Evolutionary conservation across 805 yeast genomes (phyloP).

Genomic region (Sporopachydermia quercuum): DNA sequence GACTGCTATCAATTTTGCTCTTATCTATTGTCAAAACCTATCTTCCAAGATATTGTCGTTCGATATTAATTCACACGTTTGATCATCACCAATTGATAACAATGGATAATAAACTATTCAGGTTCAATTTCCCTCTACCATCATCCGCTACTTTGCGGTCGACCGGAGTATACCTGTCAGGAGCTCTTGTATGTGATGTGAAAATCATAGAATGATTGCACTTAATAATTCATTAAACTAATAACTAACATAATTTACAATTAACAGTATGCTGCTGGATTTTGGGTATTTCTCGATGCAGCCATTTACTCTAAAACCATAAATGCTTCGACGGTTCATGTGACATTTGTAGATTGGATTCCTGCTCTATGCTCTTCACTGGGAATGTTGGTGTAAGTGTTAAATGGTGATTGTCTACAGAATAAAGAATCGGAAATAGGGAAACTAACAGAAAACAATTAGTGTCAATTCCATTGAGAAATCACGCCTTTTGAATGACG

Average conservation of each 20-base stretch:
- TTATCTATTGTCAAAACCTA: too few species aligned
- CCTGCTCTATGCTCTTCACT: slow-evolving; percentile 79
- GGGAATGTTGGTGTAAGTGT: slow-evolving; percentile 51
- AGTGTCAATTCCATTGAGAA: slow-evolving; percentile 55
- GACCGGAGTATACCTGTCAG: slow-evolving; percentile 63
- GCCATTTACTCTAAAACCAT: slow-evolving; percentile 73
- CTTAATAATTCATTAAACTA: neutral
- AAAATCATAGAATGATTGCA: too few species aligned
- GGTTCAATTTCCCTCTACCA: slow-evolving; percentile 49
- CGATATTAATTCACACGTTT: too few species aligned
- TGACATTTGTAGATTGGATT: slow-evolving; percentile 89
- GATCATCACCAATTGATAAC: neutral
- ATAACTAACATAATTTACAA: neutral
- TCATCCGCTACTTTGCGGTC: slow-evolving; percentile 57
- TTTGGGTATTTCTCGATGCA: slow-evolving; percentile 83
- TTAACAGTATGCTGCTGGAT: slow-evolving; percentile 55
- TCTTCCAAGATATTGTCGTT: too few species aligned
- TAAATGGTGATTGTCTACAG: slow-evolving; percentile 5
- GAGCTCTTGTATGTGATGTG: slow-evolving; percentile 29
- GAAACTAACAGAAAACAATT: slow-evolving; percentile 2
- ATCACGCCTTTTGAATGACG: slow-evolving; percentile 29
- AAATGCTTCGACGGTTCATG: slow-evolving; percentile 77
- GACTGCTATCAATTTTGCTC: too few species aligned
- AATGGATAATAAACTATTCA: slow-evolving; percentile 33
- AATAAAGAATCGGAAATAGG: neutral